Evolutionary conservation across 768 basidiomycete species (phyloP).

Genomic region (Piloderma croceum): DNA sequence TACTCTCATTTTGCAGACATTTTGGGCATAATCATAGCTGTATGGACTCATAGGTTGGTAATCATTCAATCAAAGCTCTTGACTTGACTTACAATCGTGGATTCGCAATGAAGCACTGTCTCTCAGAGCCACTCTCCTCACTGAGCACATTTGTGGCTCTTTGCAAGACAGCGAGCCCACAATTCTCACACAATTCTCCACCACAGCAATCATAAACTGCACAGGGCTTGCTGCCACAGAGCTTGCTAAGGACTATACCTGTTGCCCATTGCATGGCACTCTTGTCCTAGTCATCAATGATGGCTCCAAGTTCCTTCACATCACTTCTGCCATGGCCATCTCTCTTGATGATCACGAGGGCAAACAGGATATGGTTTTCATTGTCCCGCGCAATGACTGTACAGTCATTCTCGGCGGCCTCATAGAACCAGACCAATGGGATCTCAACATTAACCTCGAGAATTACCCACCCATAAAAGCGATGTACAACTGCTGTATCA

Average conservation of each 20-base stretch:
- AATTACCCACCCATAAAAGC: conserved; percentile 25
- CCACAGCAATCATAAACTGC: conserved; percentile 30
- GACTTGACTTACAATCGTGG: no score
- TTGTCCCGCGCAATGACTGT: conserved; percentile 32
- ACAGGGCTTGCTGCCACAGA: conserved; percentile 29
- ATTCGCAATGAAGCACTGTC: no score
- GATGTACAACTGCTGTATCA: conserved; percentile 25
- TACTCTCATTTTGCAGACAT: no score
- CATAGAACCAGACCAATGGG: conserved; percentile 20
- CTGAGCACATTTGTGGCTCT: conserved; percentile 26
- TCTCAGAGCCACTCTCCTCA: conserved; percentile 24
- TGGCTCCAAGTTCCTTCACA: conserved; percentile 30
- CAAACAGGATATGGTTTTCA: conserved; percentile 30
- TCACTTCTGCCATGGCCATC: conserved; percentile 28
- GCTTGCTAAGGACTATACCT: conserved; percentile 28
- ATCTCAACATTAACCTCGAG: conserved; percentile 22
- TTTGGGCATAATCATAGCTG: no score
- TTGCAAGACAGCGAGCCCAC: conserved; percentile 22
- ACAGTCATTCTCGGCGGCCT: conserved; percentile 31
- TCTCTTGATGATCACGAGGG: conserved; percentile 27
- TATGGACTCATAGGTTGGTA: no score
- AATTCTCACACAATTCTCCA: conserved; percentile 22
- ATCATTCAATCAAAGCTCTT: no score
- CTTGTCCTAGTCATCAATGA: conserved; percentile 32
- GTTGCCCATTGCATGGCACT: conserved; percentile 34